phyloP scores from a whole-genome alignment of 1,284 basidiomycete genomes.

The Vanrija humicola region DNA sequence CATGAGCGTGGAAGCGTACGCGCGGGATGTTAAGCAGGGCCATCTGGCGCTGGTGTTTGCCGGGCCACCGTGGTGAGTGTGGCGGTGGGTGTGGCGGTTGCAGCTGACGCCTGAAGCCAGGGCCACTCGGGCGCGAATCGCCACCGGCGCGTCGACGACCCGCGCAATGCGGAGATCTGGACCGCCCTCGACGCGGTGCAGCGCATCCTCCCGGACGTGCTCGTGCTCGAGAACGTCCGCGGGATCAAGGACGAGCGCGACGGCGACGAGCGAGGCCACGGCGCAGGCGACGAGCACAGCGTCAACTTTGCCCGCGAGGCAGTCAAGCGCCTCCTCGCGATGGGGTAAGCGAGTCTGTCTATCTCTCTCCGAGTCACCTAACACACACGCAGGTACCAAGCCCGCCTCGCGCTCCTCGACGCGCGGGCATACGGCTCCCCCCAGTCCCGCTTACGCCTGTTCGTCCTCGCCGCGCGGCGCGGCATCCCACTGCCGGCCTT shows the following conservation, averaged over 20 bases:
- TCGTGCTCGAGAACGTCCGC: constrained; percentile 36
- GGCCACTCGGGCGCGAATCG: constrained; percentile 28
- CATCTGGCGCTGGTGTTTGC: constrained; percentile 16
- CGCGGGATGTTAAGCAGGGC: neutral
- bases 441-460: constrained; percentile 27
- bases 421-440: constrained; percentile 26
- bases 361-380: neutral
- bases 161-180: constrained; percentile 24
- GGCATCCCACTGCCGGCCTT: constrained; percentile 27
- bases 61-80: constrained; percentile 31
- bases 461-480: constrained; percentile 24
- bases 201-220: constrained; percentile 19
- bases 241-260: constrained; percentile 20
- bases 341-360: constrained; percentile 5
- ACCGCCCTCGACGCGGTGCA: constrained; percentile 17
- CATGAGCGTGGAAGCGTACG: neutral
- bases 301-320: constrained; percentile 6
- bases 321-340: constrained; percentile 12
- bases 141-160: constrained; percentile 12
- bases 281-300: constrained; percentile 1
- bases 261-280: no score
- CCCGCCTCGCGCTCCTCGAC: constrained; percentile 25
- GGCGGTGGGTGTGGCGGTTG: no score
- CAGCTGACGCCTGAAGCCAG: constrained; percentile 20
- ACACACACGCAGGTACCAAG: constrained; percentile 23